Base-by-base conservation (phyloP, 768 basidiomycete genomes). In the Sarcomyxa edulis region DNA sequence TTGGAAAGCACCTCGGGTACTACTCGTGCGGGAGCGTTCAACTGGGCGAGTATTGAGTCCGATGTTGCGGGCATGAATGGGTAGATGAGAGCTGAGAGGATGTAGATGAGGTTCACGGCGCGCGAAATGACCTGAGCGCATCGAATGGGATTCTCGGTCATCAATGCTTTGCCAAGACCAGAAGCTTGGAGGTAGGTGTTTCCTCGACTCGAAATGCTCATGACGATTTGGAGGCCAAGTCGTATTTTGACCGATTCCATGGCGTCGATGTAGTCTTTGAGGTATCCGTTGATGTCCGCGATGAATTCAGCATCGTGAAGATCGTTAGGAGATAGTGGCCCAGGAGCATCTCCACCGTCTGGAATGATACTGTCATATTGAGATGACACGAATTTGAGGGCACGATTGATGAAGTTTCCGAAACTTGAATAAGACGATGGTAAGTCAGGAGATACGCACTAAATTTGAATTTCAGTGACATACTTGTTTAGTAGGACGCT, bases 21-120 rank as follows among this genome's bases (percentile, higher is more conserved):
- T 7, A 73, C 67, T 22, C 95, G 81, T 4, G 84, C 73, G 1
- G 92, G 92, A 0, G 92, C 93, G 53, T 96, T 90, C 46, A 98
- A 74, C 53, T 99, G 96, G 14, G 58, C 52, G 38, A 95, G 71
- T 48, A 99, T 93, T 3, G 80, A 69, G 18, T 76, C 78, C 24
- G 85, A 81, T 0, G 89, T 95, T 9, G 81, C 72, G 27, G 96
- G 96, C 93, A 99, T 97, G 80, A 91, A 99, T 0, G 96, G 95
- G 55, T 93, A 84, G 47, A 91, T 62, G 49, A 96, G 68, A 20
- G 80, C 83, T 9, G 90, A 85, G 40, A 99, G 71, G 25, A 82
- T 64, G 58, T 96, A 98, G 58, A 98, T 95, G 48, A 99, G 67
- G 65, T 97, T 97, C 59, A 92, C 61, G 19, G 93, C 87, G 37